Conservation (phyloP, 176 grass and related monocot genomes). For the Ensete glaucum region DNA sequence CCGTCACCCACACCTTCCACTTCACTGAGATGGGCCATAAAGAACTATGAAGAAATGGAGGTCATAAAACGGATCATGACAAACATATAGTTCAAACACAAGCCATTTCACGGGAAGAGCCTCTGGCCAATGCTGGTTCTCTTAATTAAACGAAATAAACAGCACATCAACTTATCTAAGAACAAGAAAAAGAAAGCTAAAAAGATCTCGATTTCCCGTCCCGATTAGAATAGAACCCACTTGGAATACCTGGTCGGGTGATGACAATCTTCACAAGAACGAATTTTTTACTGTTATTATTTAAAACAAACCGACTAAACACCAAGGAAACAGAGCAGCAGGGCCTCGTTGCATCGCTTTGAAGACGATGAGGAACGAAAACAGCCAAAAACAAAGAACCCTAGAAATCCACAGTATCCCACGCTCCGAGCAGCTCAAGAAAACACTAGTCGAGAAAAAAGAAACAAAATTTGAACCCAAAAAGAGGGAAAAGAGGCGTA, state of each 20-base stretch:
- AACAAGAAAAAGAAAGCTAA: neutral
- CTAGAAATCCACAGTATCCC: neutral
- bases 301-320: neutral
- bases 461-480: too few relatives aligned
- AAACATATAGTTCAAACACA: too few relatives aligned
- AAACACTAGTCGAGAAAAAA: neutral
- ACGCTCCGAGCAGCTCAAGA: neutral
- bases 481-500: neutral
- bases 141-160: neutral
- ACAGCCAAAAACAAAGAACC: neutral
- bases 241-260: neutral
- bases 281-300: neutral
- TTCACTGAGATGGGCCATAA: too few relatives aligned
- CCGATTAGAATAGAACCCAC: neutral
- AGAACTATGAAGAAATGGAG: too few relatives aligned
- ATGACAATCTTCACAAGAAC: neutral
- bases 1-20: too few relatives aligned
- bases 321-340: neutral
- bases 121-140: too few relatives aligned
- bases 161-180: neutral
- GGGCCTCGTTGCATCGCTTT: neutral
- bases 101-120: too few relatives aligned
- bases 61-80: too few relatives aligned
- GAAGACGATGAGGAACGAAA: neutral
- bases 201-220: neutral